Evolutionary conservation across 1,284 basidiomycete species (phyloP).

Genomic region (Binderoboletus segoi): DNA sequence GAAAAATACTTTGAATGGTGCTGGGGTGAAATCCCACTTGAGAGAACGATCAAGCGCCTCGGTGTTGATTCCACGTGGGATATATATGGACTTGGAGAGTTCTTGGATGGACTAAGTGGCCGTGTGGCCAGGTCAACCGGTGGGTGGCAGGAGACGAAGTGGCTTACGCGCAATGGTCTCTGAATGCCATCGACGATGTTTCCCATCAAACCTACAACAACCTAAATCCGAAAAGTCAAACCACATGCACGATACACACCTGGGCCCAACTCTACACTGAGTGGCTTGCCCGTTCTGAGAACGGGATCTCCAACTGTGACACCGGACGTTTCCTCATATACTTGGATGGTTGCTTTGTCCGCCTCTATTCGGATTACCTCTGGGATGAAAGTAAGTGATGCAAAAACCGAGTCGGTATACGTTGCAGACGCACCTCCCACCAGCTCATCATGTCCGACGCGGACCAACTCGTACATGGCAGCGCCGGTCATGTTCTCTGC

Average conservation of each 20-base stretch:
- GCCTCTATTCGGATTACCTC: conserved; percentile 98
- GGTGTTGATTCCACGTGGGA: conserved; percentile 98
- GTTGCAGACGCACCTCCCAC: conserved; percentile 70
- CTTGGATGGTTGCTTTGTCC: conserved; percentile 98
- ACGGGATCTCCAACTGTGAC: conserved; percentile 99
- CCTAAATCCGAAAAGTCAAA: conserved; percentile 7
- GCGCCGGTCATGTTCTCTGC: conserved; percentile 96
- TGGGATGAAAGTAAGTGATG: conserved; percentile 37
- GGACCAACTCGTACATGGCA: conserved; percentile 96
- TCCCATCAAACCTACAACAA: conserved; percentile 81
- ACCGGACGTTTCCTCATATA: conserved; percentile 99
- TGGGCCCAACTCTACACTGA: conserved; percentile 97
- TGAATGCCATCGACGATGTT: conserved; percentile 99
- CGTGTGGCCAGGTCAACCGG: conserved; percentile 20
- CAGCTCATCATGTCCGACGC: conserved; percentile 96
- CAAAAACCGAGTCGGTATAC: conserved; percentile 1
- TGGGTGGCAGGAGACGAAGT: conserved; percentile 8
- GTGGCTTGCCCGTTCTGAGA: conserved; percentile 93
- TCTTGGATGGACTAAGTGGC: conserved; percentile 85
- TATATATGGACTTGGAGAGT: conserved; percentile 97
- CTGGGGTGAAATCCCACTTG: conserved; percentile 97
- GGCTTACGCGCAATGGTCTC: conserved; percentile 78
- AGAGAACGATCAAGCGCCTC: conserved; percentile 88
- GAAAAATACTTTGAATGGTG: conserved; percentile 65
- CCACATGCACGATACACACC: conserved; percentile 49